Base-by-base conservation (phyloP, 768 basidiomycete species). In the Tylopilus rubrobrunneus region DNA sequence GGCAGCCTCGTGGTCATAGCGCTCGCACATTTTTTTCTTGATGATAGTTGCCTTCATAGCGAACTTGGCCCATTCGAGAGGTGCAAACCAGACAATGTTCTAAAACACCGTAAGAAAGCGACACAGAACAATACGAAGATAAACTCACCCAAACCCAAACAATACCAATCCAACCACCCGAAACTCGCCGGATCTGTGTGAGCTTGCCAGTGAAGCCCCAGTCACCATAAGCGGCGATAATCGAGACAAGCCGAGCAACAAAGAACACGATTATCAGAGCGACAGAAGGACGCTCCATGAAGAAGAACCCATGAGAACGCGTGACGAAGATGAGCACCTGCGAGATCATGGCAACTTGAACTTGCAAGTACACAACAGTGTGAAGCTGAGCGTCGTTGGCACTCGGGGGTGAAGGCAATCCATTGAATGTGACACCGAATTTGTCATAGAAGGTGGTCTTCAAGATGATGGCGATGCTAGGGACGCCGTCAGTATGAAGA, bases 191-290 rank as follows among this genome's bases (percentile, higher is more conserved):
- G 59, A 98, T 89, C 50, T 86, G 69, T 33, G n/a, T n/a, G n/a
- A n/a, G n/a, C n/a, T n/a, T n/a, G n/a, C n/a, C n/a, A n/a, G 94
- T 95, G 83, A 98, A 98, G 71, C 90, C 89, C 89, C 89, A 97
- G 80, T 97, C 67, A 63, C 80, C 95, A 73, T 87, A 98, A 11
- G 78, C 92, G 45, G 95, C 95, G 61, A 98, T 98, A 78, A 98
- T 95, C 39, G 95, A 93, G 49, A 98, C 77, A 55, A 97, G 83
- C 75, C 98, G 96, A 17, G 96, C 96, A 52, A 98, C 66, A 71
- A 83, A 85, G 84, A 98, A 98, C 14, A 96, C 96, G 57, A 74
- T 74, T 75, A 98, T 78, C 52, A 98, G 84, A 29, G 96, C 96
- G 31, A 78, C 74, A 33, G 96, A 97, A 6, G 92, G 92, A 49